Evolutionary conservation across 176 grass and related monocot species (phyloP), one percentile per base, ranked within the genome.

Genomic region (Echinochloa phyllopogon): DNA sequence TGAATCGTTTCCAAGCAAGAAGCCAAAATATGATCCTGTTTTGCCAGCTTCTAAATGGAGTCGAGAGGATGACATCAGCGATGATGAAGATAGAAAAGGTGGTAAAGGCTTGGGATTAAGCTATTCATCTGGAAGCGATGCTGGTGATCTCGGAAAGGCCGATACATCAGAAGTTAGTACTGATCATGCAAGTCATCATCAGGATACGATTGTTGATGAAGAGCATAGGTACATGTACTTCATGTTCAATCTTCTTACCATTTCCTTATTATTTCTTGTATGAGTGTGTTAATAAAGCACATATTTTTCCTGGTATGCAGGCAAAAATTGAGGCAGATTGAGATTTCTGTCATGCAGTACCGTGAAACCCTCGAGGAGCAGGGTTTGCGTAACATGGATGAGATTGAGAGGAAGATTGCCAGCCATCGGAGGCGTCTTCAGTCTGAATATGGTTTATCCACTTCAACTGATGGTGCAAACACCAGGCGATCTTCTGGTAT

Each of bases 61-160:
- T 74, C 83, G 92, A 72, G 94, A 99, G 59, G 97, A 99, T 84
- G 94, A 86, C 33, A 76, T 25, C 55, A 94, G 87, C 3, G 84
- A 91, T 64, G 85, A 92, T 72, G 96, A 87, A 76, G 96, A 92
- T 72, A 91, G 80, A 78, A 92, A 79, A 83, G 81, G 75, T 48
- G 86, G 88, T 20, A 75, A 67, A 72, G 90, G 72, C 73, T 83
- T 95, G 87, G 89, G 95, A 80, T 87, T 98, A 87, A 89, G 93
- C 81, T 98, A 98, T 95, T 98, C 95, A 88, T 98, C 95, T 60
- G 93, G 76, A 90, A 96, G 94, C n/a, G 97, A 99, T 86, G 90
- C 80, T 48, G 86, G 71, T 80, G 84, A 94, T 81, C 51, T 74
- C 82, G 85, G 49, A 78, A 95, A 94, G 63, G 63, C 40, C 13